These are phyloP conservation scores for Fonsecaea pedrosoi DNA, from an alignment of 2,329 filamentous ascomycete genomes.

Conservation along the genomic window DNA sequence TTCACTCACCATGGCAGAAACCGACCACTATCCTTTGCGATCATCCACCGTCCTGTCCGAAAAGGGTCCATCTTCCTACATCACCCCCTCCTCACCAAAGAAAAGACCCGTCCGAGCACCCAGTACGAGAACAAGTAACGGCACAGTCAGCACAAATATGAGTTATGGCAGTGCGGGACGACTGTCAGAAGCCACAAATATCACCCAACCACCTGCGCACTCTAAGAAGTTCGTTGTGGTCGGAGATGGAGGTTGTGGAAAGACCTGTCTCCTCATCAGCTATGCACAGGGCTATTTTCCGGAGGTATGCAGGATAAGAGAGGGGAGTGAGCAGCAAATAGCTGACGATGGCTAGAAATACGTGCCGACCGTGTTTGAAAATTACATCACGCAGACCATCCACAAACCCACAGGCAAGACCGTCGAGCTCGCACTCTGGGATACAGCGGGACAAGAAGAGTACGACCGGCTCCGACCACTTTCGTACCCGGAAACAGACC, in stretches of 20 bases:
- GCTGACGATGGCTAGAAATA: conserved; percentile 76
- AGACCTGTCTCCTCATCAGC: conserved; percentile 97
- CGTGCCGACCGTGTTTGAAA: conserved; percentile 98
- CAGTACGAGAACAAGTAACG: conserved; percentile 76
- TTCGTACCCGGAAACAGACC: conserved; percentile 96
- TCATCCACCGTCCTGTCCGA: conserved; percentile 39
- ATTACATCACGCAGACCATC: conserved; percentile 97
- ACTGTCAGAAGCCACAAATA: conserved; percentile 79
- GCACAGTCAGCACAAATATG: conserved; percentile 84
- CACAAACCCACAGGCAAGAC: conserved; percentile 89
- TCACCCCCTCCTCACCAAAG: conserved; percentile 45
- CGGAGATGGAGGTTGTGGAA: conserved; percentile 95
- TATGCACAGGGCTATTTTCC: conserved; percentile 99
- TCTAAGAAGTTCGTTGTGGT: conserved; percentile 99
- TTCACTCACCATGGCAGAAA: conserved; percentile 29
- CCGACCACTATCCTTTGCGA: conserved; percentile 30
- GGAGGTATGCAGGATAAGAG: conserved; percentile 69
- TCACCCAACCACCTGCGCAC: conserved; percentile 89
- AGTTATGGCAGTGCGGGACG: conserved; percentile 74
- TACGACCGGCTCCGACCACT: conserved; percentile 95
- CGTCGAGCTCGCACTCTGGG: conserved; percentile 96
- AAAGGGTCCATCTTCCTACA: conserved; percentile 37
- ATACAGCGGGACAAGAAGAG: conserved; percentile 97
- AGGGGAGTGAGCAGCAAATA: conserved; percentile 12
- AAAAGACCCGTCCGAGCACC: conserved; percentile 59